Conservation (phyloP, 2,329 filamentous ascomycete genomes). For the Penicillium sclerotigenum region DNA sequence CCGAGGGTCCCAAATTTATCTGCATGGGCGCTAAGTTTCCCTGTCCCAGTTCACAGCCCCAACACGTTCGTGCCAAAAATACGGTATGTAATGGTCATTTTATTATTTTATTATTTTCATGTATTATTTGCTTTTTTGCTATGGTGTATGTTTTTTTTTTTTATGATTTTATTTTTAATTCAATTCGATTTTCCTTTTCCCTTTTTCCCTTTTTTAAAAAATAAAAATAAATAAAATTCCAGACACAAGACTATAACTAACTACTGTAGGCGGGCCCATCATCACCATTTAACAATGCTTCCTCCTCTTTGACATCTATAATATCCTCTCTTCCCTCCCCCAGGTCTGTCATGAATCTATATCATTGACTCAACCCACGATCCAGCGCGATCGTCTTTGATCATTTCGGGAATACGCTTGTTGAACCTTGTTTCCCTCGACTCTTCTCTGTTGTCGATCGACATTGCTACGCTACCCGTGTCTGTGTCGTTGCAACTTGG, state of each 20-base stretch:
- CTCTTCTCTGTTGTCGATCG: neutral
- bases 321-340: conserved; percentile 14
- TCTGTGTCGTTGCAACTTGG: conserved; percentile 1
- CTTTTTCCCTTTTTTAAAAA: neutral
- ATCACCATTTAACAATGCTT: conserved; percentile 5
- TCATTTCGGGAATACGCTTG: neutral
- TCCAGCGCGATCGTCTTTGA: neutral
- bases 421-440: neutral
- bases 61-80: conserved; percentile 3
- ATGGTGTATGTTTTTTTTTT: neutral
- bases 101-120: conserved; percentile 6
- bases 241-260: conserved; percentile 13
- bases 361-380: neutral
- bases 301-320: conserved; percentile 14
- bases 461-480: neutral
- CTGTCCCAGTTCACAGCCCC: conserved; percentile 15
- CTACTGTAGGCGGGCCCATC: conserved; percentile 12
- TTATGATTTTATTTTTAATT: conserved; percentile 5
- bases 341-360: conserved; percentile 1
- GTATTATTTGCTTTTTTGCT: conserved; percentile 6
- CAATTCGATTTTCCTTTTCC: neutral
- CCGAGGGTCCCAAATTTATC: neutral
- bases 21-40: conserved; percentile 13
- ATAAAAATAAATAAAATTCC: conserved; percentile 2
- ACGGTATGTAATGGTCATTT: conserved; percentile 8